These are phyloP conservation scores for Penicillium riverlandense DNA, from an alignment of 495 filamentous ascomycete species.

Conservation along the genomic window DNA sequence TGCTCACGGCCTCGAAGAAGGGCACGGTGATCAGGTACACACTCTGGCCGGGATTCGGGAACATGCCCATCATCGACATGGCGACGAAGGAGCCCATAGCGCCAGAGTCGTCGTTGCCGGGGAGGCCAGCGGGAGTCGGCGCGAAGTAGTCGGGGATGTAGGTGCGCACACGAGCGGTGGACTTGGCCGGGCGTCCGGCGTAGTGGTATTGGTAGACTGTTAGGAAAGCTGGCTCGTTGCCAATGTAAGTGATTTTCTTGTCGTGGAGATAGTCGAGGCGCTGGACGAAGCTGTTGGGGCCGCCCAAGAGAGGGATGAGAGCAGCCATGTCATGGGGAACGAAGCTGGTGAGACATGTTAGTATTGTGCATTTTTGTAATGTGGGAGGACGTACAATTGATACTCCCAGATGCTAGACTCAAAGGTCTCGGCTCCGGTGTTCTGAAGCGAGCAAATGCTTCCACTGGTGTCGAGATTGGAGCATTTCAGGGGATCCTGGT, in stretches of 20 bases:
- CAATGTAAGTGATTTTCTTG: conserved; percentile 50
- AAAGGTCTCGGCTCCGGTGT: conserved; percentile 49
- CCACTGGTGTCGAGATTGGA: conserved; percentile 35
- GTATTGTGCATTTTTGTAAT: neutral
- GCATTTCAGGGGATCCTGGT: conserved; percentile 48
- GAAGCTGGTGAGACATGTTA: conserved; percentile 32
- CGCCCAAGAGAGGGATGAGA: conserved; percentile 53
- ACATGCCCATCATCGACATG: conserved; percentile 56
- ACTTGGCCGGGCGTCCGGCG: conserved; percentile 55
- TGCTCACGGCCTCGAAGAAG: conserved; percentile 48
- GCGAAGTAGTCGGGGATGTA: conserved; percentile 40
- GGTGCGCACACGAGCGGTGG: conserved; percentile 33
- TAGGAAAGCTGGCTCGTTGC: conserved; percentile 65
- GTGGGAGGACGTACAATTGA: conserved; percentile 41
- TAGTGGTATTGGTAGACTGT: conserved; percentile 72
- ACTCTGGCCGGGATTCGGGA: conserved; percentile 49
- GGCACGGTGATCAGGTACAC: conserved; percentile 50
- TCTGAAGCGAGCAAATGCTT: conserved; percentile 58
- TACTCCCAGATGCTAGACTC: conserved; percentile 69
- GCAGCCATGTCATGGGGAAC: conserved; percentile 66
- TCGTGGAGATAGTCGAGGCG: conserved; percentile 59
- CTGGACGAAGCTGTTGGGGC: conserved; percentile 47
- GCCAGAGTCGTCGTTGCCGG: conserved; percentile 55
- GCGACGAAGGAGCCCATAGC: conserved; percentile 55
- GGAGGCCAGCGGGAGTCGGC: conserved; percentile 38